phyloP scores from a whole-genome alignment of 495 filamentous ascomycete genomes.

The Neurospora sp. region DNA sequence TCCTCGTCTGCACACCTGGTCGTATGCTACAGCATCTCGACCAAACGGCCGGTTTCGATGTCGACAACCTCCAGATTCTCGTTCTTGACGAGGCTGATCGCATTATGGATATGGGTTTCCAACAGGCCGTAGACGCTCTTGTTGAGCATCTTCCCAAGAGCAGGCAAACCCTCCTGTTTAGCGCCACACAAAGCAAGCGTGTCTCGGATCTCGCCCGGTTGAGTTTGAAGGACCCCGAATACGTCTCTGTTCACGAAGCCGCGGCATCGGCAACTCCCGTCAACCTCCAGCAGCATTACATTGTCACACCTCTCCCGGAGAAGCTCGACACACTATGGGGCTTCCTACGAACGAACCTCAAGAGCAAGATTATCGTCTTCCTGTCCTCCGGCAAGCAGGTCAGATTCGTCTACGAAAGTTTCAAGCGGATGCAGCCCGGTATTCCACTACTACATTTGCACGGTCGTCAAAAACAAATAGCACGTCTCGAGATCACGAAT shows the following conservation, averaged over 20 bases:
- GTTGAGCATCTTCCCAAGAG: slow-evolving; percentile 80
- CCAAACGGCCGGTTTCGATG: slow-evolving; percentile 83
- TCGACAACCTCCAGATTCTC: slow-evolving; percentile 82
- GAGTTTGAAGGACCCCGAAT: slow-evolving; percentile 83
- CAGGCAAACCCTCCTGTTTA: slow-evolving; percentile 90
- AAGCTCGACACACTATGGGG: slow-evolving; percentile 89
- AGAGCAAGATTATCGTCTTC: slow-evolving; percentile 89
- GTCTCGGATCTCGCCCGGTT: slow-evolving; percentile 85
- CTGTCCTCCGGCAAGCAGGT: slow-evolving; percentile 93
- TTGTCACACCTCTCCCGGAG: slow-evolving; percentile 68
- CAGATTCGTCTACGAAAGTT: slow-evolving; percentile 85
- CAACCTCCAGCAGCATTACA: slow-evolving; percentile 82
- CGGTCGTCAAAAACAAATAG: slow-evolving; percentile 85
- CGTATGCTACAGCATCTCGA: slow-evolving; percentile 93
- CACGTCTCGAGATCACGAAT: slow-evolving; percentile 74
- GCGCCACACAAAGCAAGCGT: slow-evolving; percentile 90
- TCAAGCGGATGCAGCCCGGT: slow-evolving; percentile 89
- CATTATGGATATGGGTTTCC: slow-evolving; percentile 98
- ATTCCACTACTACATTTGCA: slow-evolving; percentile 92
- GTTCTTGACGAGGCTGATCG: slow-evolving; percentile 95
- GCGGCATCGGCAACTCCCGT: slow-evolving; percentile 73
- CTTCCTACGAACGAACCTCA: slow-evolving; percentile 81
- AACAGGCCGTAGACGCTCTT: slow-evolving; percentile 83
- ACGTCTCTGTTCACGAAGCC: slow-evolving; percentile 84
- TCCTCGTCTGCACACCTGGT: slow-evolving; percentile 91